Percentiles rank a stretch among this genome's conserved stretches.
phyloP scores from a whole-genome alignment of 1,284 basidiomycete genomes.

The Ganoderma boninense region DNA sequence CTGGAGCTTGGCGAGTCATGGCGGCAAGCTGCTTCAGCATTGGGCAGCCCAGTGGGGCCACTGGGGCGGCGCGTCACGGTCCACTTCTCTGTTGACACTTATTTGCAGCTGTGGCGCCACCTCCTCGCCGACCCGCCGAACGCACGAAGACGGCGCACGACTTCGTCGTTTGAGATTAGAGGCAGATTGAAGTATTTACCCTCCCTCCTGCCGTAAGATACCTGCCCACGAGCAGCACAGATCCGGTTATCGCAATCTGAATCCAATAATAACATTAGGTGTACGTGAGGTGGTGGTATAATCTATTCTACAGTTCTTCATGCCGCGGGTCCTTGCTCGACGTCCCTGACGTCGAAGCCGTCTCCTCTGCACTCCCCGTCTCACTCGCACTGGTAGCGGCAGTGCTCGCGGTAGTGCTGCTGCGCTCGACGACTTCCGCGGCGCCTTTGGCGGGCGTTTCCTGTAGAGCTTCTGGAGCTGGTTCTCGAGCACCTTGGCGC shows the following conservation, averaged over 20 bases:
- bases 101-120: not conserved
- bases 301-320: slow-evolving; percentile 40
- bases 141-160: too few species aligned
- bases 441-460: slow-evolving; percentile 68
- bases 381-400: slow-evolving; percentile 8
- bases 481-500: slow-evolving; percentile 81
- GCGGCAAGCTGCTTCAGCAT: not conserved
- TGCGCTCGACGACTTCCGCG: slow-evolving; percentile 50
- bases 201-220: not conserved
- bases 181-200: not conserved
- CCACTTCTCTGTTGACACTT: not conserved
- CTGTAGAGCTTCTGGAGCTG: slow-evolving; percentile 73
- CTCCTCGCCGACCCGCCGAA: accelerated
- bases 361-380: slow-evolving; percentile 8
- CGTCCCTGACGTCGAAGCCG: slow-evolving; percentile 34
- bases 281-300: slow-evolving; percentile 24
- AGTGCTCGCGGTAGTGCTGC: slow-evolving; percentile 18
- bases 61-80: not conserved
- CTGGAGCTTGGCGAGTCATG: not conserved
- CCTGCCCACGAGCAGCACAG: not conserved
- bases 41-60: too few species aligned
- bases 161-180: not conserved
- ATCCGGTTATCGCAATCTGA: not conserved
- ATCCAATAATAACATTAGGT: slow-evolving; percentile 30
- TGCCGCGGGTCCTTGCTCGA: slow-evolving; percentile 22